These are phyloP conservation scores for Pestalotiopsis sp. DNA, from an alignment of 2,329 filamentous ascomycete genomes.

Conservation along the genomic window DNA sequence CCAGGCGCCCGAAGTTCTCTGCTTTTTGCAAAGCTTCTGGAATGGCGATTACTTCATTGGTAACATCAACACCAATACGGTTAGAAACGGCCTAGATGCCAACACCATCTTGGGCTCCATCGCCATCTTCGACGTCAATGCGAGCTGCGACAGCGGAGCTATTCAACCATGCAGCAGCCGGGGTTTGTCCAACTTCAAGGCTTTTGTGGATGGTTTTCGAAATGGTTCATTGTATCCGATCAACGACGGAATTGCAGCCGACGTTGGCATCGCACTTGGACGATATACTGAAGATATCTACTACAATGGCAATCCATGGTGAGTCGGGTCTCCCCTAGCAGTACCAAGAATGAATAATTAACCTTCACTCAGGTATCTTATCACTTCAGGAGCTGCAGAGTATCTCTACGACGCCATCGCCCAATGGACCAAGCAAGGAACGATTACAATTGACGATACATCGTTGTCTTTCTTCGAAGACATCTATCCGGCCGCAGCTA, in stretches of 20 bases:
- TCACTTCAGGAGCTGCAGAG: constrained; percentile 59
- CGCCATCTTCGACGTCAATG: constrained; percentile 52
- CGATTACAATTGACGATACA: constrained; percentile 49
- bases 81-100: constrained; percentile 57
- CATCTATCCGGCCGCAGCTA: constrained; percentile 47
- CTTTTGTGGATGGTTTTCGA: constrained; percentile 58
- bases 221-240: constrained; percentile 48
- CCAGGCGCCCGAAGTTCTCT: constrained; percentile 53
- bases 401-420: constrained; percentile 60
- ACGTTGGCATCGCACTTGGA: constrained; percentile 47
- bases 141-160: constrained; percentile 52
- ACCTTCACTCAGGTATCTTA: constrained; percentile 41
- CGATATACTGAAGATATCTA: constrained; percentile 56
- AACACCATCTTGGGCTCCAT: constrained; percentile 55
- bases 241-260: constrained; percentile 49
- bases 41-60: constrained; percentile 56
- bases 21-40: constrained; percentile 61
- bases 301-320: constrained; percentile 60
- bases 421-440: constrained; percentile 51
- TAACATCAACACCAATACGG: constrained; percentile 50
- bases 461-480: constrained; percentile 60
- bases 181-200: constrained; percentile 59
- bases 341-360: neutral
- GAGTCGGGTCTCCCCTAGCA: neutral
- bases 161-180: constrained; percentile 59